phyloP scores from a whole-genome alignment of 225 moss, liverwort and hornwort species.

The Physcomitrium patens region DNA sequence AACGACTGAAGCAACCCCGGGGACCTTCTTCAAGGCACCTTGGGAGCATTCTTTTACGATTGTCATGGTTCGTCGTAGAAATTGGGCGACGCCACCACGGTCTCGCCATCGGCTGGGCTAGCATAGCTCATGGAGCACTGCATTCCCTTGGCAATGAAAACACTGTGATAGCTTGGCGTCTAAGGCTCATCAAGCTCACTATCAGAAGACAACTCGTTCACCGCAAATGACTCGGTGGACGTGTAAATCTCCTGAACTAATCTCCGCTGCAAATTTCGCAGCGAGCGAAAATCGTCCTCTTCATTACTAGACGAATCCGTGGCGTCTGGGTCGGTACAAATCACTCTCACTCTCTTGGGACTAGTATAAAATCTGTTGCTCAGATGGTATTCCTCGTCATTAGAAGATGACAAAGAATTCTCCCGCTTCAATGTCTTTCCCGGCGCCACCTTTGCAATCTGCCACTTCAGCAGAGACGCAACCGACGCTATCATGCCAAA shows the following conservation, averaged over 20 bases:
- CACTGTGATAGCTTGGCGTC: constrained; percentile 46
- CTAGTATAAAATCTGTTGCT: background rate
- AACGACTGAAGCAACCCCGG: background rate
- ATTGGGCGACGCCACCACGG: constrained; percentile 15
- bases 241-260: constrained; percentile 38
- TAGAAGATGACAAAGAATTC: constrained; percentile 8
- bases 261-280: constrained; percentile 16
- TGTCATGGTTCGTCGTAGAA: constrained; percentile 42
- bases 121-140: constrained; percentile 52
- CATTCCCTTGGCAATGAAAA: constrained; percentile 56
- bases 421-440: constrained; percentile 42
- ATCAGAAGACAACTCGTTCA: constrained; percentile 22
- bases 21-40: constrained; percentile 26
- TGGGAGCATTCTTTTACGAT: constrained; percentile 23
- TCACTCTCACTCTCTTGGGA: constrained; percentile 41
- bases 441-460: background rate
- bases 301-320: constrained; percentile 41
- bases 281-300: constrained; percentile 36
- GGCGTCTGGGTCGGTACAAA: constrained; percentile 43
- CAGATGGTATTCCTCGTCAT: constrained; percentile 1
- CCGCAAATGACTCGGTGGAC: background rate
- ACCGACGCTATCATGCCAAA: background rate
- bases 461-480: constrained; percentile 22
- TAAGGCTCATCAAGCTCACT: constrained; percentile 57
- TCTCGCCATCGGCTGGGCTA: constrained; percentile 29